A percentile compares a stretch with the other conserved stretches of the same genome.
These are phyloP conservation scores for Gentiana dahurica DNA, from an alignment of 257 asterid species.

Conservation along the genomic window DNA sequence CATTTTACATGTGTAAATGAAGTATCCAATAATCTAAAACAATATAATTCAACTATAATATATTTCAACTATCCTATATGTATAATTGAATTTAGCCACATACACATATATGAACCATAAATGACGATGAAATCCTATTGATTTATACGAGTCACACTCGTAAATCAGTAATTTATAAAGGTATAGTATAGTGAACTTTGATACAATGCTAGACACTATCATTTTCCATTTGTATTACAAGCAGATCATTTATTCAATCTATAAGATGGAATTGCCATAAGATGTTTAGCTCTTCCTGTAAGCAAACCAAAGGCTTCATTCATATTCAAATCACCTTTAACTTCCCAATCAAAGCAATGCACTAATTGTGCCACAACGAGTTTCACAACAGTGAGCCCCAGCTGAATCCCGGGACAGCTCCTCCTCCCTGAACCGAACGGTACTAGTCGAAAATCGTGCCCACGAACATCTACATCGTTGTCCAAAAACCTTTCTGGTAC, in stretches of 20 bases:
- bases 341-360: conserved; percentile 22
- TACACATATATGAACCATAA: no score
- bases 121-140: no score
- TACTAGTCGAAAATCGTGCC: conserved; percentile 17
- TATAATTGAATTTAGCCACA: no score
- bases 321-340: conserved; percentile 20
- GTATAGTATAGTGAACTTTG: no score
- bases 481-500: conserved; percentile 15
- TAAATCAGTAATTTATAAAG: no score
- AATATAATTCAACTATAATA: no score
- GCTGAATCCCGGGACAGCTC: conserved; percentile 19
- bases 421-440: conserved; percentile 25
- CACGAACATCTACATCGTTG: conserved; percentile 9
- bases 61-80: no score
- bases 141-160: no score
- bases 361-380: conserved; percentile 18
- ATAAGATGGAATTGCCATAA: conserved; percentile 10
- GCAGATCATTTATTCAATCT: not conserved
- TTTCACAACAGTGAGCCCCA: conserved; percentile 14
- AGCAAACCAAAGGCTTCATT: conserved; percentile 18
- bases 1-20: no score
- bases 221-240: no score
- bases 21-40: no score
- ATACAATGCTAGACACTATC: no score
- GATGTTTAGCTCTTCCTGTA: conserved; percentile 14